Evolutionary conservation across 495 filamentous ascomycete genomes (phyloP).

Genomic region (Lentithecium fluviatile): DNA sequence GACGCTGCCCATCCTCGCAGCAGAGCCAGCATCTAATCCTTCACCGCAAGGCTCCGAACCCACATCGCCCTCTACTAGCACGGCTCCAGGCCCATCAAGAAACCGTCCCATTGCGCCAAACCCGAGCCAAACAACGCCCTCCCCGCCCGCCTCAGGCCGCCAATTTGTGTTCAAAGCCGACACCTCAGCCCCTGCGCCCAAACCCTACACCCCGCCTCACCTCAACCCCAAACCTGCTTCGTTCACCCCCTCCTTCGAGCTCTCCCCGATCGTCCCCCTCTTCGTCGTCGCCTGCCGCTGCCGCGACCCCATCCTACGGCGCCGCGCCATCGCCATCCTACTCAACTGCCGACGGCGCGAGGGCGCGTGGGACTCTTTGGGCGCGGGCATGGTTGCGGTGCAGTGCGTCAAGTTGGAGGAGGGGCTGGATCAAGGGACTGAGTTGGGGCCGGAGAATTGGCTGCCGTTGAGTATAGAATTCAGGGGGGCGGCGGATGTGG

Average conservation of each 20-base stretch:
- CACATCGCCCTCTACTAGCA: conserved; percentile 8
- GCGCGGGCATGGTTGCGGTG: conserved; percentile 29
- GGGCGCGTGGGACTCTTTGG: conserved; percentile 33
- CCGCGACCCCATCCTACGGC: conserved; percentile 29
- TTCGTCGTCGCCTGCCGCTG: conserved; percentile 34
- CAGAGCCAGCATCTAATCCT: conserved; percentile 3
- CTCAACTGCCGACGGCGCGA: conserved; percentile 30
- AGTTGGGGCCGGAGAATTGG: conserved; percentile 24
- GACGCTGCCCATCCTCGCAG: conserved; percentile 22
- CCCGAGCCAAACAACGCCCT: conserved; percentile 4
- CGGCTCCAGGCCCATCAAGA: conserved; percentile 3
- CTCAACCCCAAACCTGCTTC: conserved; percentile 17
- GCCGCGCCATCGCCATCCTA: conserved; percentile 31
- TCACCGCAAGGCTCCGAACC: conserved; percentile 17
- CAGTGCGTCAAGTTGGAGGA: conserved; percentile 31
- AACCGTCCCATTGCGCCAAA: conserved; percentile 25
- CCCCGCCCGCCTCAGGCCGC: conserved; percentile 1
- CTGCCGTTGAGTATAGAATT: conserved; percentile 13
- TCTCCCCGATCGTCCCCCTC: conserved; percentile 33
- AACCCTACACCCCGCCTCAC: background rate
- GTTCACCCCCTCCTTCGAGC: conserved; percentile 36
- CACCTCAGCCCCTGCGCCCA: background rate
- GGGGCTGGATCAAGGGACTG: conserved; percentile 18
- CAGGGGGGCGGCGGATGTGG: background rate
- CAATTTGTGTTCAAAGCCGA: conserved; percentile 16